phyloP scores from a whole-genome alignment of 1,139 yeast genomes.

The Blastobotrys aristatus region DNA sequence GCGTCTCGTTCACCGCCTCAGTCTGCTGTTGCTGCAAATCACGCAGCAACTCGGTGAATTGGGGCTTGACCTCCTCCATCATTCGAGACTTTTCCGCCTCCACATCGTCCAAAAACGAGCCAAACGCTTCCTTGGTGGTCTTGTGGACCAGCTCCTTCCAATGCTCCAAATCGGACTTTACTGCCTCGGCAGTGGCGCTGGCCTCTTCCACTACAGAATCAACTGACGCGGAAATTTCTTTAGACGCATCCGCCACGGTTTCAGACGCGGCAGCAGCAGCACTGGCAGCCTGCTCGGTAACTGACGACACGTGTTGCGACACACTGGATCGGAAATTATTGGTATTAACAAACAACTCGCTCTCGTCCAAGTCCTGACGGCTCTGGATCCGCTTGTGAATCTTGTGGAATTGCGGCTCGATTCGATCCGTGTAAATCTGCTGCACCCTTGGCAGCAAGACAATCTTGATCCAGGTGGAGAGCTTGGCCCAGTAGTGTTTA shows the following conservation, averaged over 20 bases:
- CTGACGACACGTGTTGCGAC: not conserved
- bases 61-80: slow-evolving; percentile 23
- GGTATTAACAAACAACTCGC: slow-evolving; percentile 10
- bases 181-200: not conserved
- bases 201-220: slow-evolving; percentile 1
- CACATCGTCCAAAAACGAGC: slow-evolving; percentile 30
- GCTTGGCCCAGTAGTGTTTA: slow-evolving; percentile 6
- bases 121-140: slow-evolving; percentile 31
- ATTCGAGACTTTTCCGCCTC: slow-evolving; percentile 28
- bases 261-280: not conserved
- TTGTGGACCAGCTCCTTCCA: slow-evolving; percentile 31
- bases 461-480: slow-evolving; percentile 19
- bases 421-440: slow-evolving; percentile 22
- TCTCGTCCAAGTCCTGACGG: slow-evolving; percentile 10
- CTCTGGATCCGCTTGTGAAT: slow-evolving; percentile 24
- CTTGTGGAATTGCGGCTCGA: slow-evolving; percentile 30
- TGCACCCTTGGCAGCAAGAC: slow-evolving; percentile 22
- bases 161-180: slow-evolving; percentile 16
- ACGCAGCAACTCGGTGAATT: slow-evolving; percentile 27
- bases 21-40: slow-evolving; percentile 22
- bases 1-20: slow-evolving; percentile 21
- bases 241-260: not conserved
- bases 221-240: not conserved
- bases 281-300: not conserved
- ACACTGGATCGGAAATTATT: slow-evolving; percentile 6